Evolutionary conservation across 2,329 filamentous ascomycete genomes (phyloP).

Genomic region (Cercospora berteroae): DNA sequence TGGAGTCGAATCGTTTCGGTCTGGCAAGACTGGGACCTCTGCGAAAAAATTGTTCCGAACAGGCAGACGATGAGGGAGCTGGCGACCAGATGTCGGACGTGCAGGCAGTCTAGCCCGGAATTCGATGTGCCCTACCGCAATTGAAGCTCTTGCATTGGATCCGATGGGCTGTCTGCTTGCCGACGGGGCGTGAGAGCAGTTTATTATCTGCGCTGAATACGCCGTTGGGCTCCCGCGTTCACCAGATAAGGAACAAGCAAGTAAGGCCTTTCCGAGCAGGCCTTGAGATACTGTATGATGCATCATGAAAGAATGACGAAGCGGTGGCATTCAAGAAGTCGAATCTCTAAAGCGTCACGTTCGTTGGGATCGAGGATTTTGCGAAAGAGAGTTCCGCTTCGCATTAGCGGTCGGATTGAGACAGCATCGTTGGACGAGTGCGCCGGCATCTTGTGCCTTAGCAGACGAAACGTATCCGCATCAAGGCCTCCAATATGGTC

Average conservation of each 20-base stretch:
- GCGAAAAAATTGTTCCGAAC: background rate
- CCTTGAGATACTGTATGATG: no score
- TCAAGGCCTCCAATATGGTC: background rate
- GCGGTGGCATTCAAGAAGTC: background rate
- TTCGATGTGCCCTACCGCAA: background rate
- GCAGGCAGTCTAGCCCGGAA: background rate
- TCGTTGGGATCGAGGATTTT: background rate
- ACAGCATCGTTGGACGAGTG: background rate
- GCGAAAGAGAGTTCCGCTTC: background rate
- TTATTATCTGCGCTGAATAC: no score
- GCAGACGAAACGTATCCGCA: background rate
- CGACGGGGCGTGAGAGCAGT: no score
- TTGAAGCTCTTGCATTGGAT: no score
- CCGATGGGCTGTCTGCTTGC: no score
- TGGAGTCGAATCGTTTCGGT: background rate
- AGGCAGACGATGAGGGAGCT: background rate
- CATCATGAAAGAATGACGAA: background rate
- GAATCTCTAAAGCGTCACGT: background rate
- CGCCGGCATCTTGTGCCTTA: background rate
- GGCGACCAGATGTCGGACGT: background rate
- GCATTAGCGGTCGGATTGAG: background rate
- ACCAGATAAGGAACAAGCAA: no score
- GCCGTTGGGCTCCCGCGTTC: no score
- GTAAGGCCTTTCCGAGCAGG: no score
- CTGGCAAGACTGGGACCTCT: background rate